These are phyloP conservation scores for Paecilomyces variotii DNA, from an alignment of 2,329 filamentous ascomycete genomes.

Conservation along the genomic window DNA sequence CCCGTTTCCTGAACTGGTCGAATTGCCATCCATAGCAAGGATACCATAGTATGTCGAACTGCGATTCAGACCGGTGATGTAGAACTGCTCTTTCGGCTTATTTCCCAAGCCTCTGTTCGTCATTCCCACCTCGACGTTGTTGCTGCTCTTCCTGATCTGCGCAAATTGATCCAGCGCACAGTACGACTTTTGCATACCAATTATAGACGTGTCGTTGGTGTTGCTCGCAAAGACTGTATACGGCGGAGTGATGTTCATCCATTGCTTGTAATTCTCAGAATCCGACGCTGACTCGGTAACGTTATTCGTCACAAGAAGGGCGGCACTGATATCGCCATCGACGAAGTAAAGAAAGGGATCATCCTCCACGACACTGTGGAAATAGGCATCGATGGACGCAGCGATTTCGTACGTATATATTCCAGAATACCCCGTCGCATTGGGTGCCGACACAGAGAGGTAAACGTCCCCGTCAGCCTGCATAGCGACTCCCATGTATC, in stretches of 20 bases:
- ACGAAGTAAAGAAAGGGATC: conserved; percentile 63
- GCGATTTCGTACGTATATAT: conserved; percentile 75
- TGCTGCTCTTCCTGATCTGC: conserved; percentile 54
- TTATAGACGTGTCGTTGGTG: conserved; percentile 48
- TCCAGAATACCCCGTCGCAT: conserved; percentile 54
- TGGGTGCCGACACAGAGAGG: conserved; percentile 66
- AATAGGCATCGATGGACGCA: conserved; percentile 70
- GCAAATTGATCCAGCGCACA: conserved; percentile 68
- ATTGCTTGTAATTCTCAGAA: conserved; percentile 44
- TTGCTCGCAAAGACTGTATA: conserved; percentile 73
- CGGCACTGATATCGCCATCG: conserved; percentile 73
- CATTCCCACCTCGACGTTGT: conserved; percentile 55
- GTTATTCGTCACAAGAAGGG: conserved; percentile 70
- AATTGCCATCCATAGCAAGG: conserved; percentile 55
- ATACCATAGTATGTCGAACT: conserved; percentile 66
- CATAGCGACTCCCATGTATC: conserved; percentile 59
- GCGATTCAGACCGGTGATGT: conserved; percentile 64
- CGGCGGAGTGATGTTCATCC: conserved; percentile 53
- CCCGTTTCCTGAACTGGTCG: conserved; percentile 46
- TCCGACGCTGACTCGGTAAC: conserved; percentile 43
- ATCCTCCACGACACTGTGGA: conserved; percentile 51
- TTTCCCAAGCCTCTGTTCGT: conserved; percentile 59
- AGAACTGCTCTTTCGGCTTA: conserved; percentile 80
- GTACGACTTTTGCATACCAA: conserved; percentile 69
- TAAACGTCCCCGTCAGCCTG: conserved; percentile 62